Conservation (phyloP, 495 filamentous ascomycete species). For the Chaetomium fimeti region DNA sequence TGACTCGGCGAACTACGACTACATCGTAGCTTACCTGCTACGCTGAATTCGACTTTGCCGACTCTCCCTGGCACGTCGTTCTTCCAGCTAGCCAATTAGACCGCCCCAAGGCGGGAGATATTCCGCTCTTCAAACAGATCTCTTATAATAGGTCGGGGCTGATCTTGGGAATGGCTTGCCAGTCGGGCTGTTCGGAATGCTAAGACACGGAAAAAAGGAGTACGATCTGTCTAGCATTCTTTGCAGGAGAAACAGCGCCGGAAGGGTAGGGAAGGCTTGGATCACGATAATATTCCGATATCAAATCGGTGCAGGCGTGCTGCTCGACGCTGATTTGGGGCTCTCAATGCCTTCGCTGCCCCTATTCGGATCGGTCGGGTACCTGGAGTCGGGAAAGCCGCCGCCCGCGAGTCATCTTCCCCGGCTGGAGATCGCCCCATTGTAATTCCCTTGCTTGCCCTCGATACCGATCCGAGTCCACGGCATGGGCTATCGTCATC, state of each 20-base stretch:
- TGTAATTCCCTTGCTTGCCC: background rate
- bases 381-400: background rate
- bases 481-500: constrained; percentile 10
- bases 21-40: no score
- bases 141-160: background rate
- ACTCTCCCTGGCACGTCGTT: background rate
- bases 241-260: constrained; percentile 12
- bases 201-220: constrained; percentile 3
- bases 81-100: background rate
- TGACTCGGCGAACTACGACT: no score
- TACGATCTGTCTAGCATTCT: constrained; percentile 13
- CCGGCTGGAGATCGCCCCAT: background rate
- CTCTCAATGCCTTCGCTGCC: background rate
- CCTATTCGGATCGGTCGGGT: background rate
- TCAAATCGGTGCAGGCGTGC: background rate
- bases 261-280: background rate
- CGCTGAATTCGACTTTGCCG: no score
- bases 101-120: background rate
- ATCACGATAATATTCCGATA: background rate
- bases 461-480: constrained; percentile 2
- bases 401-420: background rate
- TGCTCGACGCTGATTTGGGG: background rate
- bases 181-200: constrained; percentile 9
- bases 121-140: background rate
- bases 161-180: background rate